Conservation (phyloP, 2,329 filamentous ascomycete species). For the Botrytis tulipae region DNA sequence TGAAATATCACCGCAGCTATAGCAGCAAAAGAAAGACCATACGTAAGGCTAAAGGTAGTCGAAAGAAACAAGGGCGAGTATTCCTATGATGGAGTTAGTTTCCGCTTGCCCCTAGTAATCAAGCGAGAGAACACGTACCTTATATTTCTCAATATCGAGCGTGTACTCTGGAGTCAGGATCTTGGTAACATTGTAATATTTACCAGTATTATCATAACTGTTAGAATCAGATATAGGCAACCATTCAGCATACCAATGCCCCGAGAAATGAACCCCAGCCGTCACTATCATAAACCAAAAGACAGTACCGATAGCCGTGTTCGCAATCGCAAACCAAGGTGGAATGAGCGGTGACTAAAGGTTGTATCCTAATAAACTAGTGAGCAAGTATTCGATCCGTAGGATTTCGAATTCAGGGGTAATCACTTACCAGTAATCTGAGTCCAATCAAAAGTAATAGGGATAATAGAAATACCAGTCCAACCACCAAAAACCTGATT, state of each 20-base stretch:
- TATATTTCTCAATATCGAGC: slow-evolving; percentile 63
- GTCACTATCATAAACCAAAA: slow-evolving; percentile 61
- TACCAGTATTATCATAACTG: slow-evolving; percentile 63
- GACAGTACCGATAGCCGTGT: slow-evolving; percentile 66
- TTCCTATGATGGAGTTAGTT: slow-evolving; percentile 54
- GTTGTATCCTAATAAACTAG: background rate
- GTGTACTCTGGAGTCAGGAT: slow-evolving; percentile 67
- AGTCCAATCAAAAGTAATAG: slow-evolving; percentile 64
- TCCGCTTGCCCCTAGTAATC: slow-evolving; percentile 44
- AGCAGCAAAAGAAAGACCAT: slow-evolving; percentile 70
- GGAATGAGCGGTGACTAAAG: slow-evolving; percentile 54
- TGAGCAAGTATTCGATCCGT: slow-evolving; percentile 33
- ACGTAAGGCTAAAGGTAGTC: slow-evolving; percentile 68
- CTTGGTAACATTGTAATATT: slow-evolving; percentile 56
- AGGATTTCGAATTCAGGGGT: slow-evolving; percentile 37
- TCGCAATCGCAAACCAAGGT: slow-evolving; percentile 70
- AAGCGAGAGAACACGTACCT: slow-evolving; percentile 62
- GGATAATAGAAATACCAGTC: slow-evolving; percentile 65
- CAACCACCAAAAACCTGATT: slow-evolving; percentile 71
- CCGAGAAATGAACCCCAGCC: slow-evolving; percentile 62
- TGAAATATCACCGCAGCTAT: slow-evolving; percentile 68
- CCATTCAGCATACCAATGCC: slow-evolving; percentile 64
- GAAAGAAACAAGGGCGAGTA: slow-evolving; percentile 73
- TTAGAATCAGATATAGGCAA: slow-evolving; percentile 60
- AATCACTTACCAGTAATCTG: slow-evolving; percentile 30